Percentiles rank a stretch among this genome's conserved stretches.
phyloP scores from a whole-genome alignment of 495 filamentous ascomycete species.

The Penicillium soppii region DNA sequence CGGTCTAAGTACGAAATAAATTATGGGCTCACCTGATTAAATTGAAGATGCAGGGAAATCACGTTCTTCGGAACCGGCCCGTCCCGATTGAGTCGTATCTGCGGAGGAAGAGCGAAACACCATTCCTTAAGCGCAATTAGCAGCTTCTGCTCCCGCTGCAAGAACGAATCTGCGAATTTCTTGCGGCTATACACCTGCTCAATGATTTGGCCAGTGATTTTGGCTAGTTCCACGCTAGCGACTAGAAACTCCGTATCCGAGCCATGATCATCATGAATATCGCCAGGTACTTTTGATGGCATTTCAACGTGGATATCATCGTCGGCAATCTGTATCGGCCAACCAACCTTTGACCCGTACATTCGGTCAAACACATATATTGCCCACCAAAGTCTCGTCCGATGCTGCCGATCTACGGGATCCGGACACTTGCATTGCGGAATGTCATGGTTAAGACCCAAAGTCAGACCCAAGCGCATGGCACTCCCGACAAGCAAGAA shows the following conservation, averaged over 20 bases:
- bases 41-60: slow-evolving; percentile 31
- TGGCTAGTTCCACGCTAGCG: slow-evolving; percentile 21
- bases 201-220: slow-evolving; percentile 23
- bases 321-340: slow-evolving; percentile 29
- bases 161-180: slow-evolving; percentile 20
- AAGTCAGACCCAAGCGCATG: slow-evolving; percentile 25
- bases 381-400: slow-evolving; percentile 32
- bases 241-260: slow-evolving; percentile 24
- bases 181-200: slow-evolving; percentile 31
- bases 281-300: slow-evolving; percentile 17
- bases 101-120: slow-evolving; percentile 25
- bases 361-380: slow-evolving; percentile 37
- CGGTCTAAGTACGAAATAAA: no score
- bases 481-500: slow-evolving; percentile 30
- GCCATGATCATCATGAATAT: slow-evolving; percentile 19
- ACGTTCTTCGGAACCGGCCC: slow-evolving; percentile 22
- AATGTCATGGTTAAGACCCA: slow-evolving; percentile 35
- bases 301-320: slow-evolving; percentile 34
- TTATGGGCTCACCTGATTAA: slow-evolving; percentile 34
- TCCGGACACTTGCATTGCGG: slow-evolving; percentile 27
- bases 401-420: slow-evolving; percentile 27
- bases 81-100: slow-evolving; percentile 21
- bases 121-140: slow-evolving; percentile 29
- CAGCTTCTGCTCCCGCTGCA: slow-evolving; percentile 30
- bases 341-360: slow-evolving; percentile 31